Evolutionary conservation across 2,329 filamentous ascomycete genomes (phyloP).

Genomic region (Ascocoryne sarcoides): DNA sequence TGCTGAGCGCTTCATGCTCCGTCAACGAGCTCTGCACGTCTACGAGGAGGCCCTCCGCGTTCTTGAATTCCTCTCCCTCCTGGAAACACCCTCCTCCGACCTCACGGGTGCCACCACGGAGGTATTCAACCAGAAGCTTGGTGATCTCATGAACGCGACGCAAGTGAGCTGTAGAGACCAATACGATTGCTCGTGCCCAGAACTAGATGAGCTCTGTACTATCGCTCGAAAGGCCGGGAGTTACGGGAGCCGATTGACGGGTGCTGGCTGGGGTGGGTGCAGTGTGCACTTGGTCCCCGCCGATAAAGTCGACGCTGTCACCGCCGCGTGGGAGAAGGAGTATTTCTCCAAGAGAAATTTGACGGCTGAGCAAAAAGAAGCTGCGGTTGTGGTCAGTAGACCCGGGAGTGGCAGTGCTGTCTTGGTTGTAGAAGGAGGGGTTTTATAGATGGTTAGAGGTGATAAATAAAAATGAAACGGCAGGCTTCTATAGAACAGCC

Average conservation of each 20-base stretch:
- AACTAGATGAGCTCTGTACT: conserved; percentile 81
- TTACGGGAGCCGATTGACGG: conserved; percentile 79
- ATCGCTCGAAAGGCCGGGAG: conserved; percentile 72
- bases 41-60: conserved; percentile 85
- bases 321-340: conserved; percentile 64
- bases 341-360: conserved; percentile 64
- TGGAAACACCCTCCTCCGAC: conserved; percentile 43
- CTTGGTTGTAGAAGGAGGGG: conserved; percentile 31
- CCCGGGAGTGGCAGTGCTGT: conserved; percentile 67
- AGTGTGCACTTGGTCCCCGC: conserved; percentile 86
- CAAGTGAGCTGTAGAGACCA: conserved; percentile 79
- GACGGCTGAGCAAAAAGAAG: conserved; percentile 62
- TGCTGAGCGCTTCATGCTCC: conserved; percentile 77
- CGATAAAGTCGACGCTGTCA: conserved; percentile 71
- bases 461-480: neutral
- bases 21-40: conserved; percentile 82
- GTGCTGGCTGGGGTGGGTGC: conserved; percentile 95
- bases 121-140: conserved; percentile 59
- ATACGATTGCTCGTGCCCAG: conserved; percentile 87
- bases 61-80: conserved; percentile 68
- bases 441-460: neutral
- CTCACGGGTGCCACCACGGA: conserved; percentile 37
- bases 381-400: conserved; percentile 81
- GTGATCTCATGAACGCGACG: conserved; percentile 78
- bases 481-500: too few species aligned